phyloP scores from a whole-genome alignment of 805 yeast species.

The Hanseniaspora hatyaiensis region DNA sequence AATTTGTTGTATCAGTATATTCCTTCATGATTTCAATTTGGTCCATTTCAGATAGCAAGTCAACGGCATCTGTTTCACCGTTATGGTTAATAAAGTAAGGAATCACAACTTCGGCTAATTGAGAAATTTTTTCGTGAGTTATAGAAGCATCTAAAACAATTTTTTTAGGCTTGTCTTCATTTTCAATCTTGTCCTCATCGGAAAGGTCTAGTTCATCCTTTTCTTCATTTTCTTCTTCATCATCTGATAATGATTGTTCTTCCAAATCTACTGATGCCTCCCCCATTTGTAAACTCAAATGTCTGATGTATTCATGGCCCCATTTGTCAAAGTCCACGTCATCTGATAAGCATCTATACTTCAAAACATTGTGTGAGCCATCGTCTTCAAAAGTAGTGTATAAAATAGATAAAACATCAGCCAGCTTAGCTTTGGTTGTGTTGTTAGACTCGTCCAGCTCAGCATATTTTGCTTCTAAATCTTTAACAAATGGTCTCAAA shows the following conservation, averaged over 20 bases:
- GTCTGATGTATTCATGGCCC: slow-evolving; percentile 98
- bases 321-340: slow-evolving; percentile 60
- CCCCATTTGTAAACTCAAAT: slow-evolving; percentile 89
- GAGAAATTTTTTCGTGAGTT: slow-evolving; percentile 38
- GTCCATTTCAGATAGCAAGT: slow-evolving; percentile 80
- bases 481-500: slow-evolving; percentile 71
- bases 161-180: slow-evolving; percentile 15
- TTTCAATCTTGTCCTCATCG: slow-evolving; percentile 17
- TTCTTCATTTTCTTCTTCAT: slow-evolving; percentile 15
- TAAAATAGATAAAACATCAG: slow-evolving; percentile 82
- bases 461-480: slow-evolving; percentile 53
- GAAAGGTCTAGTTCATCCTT: slow-evolving; percentile 13
- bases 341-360: slow-evolving; percentile 57
- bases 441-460: slow-evolving; percentile 43
- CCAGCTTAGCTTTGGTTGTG: slow-evolving; percentile 45
- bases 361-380: slow-evolving; percentile 66
- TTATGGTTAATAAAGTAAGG: slow-evolving; percentile 87
- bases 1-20: slow-evolving; percentile 75
- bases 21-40: slow-evolving; percentile 69
- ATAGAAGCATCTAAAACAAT: slow-evolving; percentile 21
- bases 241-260: slow-evolving; percentile 24
- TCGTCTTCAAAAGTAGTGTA: slow-evolving; percentile 89
- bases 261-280: slow-evolving; percentile 58
- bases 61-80: slow-evolving; percentile 98
- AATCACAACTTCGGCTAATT: slow-evolving; percentile 63